Evolutionary conservation across 164 flowering plant species (phyloP).

Genomic region (Berberis vulgaris): DNA sequence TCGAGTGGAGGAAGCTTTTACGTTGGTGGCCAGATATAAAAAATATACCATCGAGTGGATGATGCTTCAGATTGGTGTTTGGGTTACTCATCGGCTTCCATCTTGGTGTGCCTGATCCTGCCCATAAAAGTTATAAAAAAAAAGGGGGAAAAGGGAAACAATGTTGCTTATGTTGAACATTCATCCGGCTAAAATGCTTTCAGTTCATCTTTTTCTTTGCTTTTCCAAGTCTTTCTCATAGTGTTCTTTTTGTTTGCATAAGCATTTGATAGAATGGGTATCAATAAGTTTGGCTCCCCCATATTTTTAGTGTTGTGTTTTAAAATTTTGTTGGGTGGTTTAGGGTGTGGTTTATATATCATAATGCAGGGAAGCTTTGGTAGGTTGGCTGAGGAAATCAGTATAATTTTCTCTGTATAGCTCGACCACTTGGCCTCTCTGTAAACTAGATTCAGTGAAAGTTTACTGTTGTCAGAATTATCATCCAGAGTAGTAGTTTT

Average conservation of each 20-base stretch:
- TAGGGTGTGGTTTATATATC: not conserved
- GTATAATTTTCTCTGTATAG: not conserved
- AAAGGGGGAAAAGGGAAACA: conserved; percentile 1
- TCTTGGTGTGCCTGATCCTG: not conserved
- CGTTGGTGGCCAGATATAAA: not conserved
- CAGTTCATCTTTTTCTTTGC: conserved; percentile 1
- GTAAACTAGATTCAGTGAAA: not conserved
- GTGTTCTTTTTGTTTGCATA: not conserved
- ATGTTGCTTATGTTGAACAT: conserved; percentile 17
- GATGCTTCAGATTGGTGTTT: too few relatives aligned
- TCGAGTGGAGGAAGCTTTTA: not conserved
- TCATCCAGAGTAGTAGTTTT: too few relatives aligned
- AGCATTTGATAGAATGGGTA: conserved; percentile 5
- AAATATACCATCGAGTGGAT: too few relatives aligned
- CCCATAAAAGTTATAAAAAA: not conserved
- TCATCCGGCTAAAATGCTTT: conserved; percentile 3
- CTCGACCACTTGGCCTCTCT: not conserved
- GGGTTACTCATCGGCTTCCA: not conserved
- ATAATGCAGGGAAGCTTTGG: not conserved
- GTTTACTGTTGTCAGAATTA: too few relatives aligned
- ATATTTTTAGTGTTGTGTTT: not conserved
- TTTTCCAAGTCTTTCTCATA: not conserved
- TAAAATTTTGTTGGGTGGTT: not conserved
- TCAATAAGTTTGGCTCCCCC: not conserved
- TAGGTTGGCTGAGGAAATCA: not conserved